Evolutionary conservation across 352 stramenopile species (phyloP).

Genomic region (Globisporangium echinulatum): DNA sequence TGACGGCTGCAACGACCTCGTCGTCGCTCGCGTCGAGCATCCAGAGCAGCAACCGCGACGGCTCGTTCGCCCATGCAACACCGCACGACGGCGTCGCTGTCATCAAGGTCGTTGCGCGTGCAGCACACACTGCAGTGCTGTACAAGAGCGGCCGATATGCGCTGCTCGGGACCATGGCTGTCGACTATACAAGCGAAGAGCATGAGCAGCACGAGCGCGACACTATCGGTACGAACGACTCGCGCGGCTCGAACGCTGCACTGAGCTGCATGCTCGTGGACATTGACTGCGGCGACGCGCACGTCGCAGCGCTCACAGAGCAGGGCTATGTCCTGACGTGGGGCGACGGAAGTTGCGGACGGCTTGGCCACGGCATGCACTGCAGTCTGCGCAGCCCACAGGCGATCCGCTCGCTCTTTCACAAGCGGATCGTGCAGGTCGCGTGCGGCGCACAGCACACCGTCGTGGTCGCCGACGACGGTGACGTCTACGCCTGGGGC

Average conservation of each 20-base stretch:
- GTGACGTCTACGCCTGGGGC: slow-evolving; percentile 64
- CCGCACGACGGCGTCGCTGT: slow-evolving; percentile 20
- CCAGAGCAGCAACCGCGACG: slow-evolving; percentile 7
- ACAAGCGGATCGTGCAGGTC: slow-evolving; percentile 56
- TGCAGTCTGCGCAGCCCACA: slow-evolving; percentile 10
- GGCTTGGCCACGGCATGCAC: slow-evolving; percentile 20
- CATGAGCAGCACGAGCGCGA: not conserved
- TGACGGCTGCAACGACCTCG: not conserved
- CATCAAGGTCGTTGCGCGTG: slow-evolving; percentile 32
- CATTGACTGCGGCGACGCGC: slow-evolving; percentile 49
- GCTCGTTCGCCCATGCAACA: not conserved
- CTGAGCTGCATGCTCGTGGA: slow-evolving; percentile 53
- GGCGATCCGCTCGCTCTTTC: slow-evolving; percentile 36
- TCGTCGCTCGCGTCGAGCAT: not conserved
- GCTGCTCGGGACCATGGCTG: slow-evolving; percentile 22
- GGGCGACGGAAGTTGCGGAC: slow-evolving; percentile 41
- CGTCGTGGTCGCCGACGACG: slow-evolving; percentile 51
- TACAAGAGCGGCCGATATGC: slow-evolving; percentile 37
- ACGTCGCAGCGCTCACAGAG: slow-evolving; percentile 59
- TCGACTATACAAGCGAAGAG: slow-evolving; percentile 7
- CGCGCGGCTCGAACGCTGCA: slow-evolving; percentile 20
- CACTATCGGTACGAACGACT: not conserved
- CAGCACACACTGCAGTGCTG: slow-evolving; percentile 36
- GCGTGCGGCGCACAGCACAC: slow-evolving; percentile 58
- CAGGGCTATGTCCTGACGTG: slow-evolving; percentile 72